Evolutionary conservation across 1,284 basidiomycete genomes (phyloP), one percentile per base, ranked within the genome.

Genomic region (Tilletiopsis washingtonensis): DNA sequence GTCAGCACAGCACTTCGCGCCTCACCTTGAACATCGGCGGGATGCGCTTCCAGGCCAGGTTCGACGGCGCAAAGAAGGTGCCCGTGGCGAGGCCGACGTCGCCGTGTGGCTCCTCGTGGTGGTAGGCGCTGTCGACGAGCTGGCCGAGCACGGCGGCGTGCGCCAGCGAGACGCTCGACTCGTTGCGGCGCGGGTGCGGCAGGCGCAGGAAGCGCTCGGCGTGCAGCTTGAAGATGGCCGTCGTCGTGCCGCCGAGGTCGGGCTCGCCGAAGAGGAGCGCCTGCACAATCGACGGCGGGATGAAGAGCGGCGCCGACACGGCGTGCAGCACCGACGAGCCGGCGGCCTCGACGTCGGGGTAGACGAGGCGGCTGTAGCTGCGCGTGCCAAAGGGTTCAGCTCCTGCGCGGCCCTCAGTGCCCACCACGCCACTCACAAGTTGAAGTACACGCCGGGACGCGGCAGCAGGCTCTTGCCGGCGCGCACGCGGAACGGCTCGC

Each of bases 11-110:
- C n/a, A n/a, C n/a, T n/a, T n/a, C n/a, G n/a, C n/a, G n/a, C n/a
- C n/a, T n/a, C n/a, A 77, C 62, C 50, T 76, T 77, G 40, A 86
- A 77, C 45, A 77, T 78, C 36, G 57, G 66, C 0, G 85, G 85
- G 20, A 86, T 76, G 7, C 66, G 72, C 24, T 75, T 61, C 73
- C 84, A 86, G 2, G 84, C 84, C 6, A 67, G 69, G 67, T 85
- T 84, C 43, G 78, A 78, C 0, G 84, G 85, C 1, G 79, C 81
- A 64, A 86, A 85, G 38, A 81, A 57, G 0, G 84, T 85, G 9
- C 81, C 77, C 6, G 81, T 75, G 0, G 77, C 69, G 11, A 78
- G 68, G 7, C 84, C 84, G 41, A 45, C 46, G 12, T 46, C 67
- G n/a, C 75, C 73, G 15, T 74, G 50, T 15, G n/a, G 27, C 21